Percentiles rank a stretch among this genome's conserved stretches.
phyloP scores from a whole-genome alignment of 805 yeast genomes.

The Teunomyces barrocoloradensis region DNA sequence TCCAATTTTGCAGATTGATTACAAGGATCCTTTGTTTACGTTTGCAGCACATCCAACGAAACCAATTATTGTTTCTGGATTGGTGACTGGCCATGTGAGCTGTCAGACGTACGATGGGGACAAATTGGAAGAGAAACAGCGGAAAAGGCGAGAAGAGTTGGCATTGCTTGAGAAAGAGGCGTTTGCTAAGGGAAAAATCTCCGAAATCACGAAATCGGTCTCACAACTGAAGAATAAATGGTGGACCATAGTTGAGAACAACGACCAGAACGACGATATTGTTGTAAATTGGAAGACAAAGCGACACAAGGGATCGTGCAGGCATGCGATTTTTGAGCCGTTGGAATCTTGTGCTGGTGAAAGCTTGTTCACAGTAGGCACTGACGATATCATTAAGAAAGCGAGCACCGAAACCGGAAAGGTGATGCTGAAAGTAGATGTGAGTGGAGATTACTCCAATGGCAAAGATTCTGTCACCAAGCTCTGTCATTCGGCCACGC shows the following conservation, averaged over 20 bases:
- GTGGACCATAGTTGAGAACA: conserved; percentile 43
- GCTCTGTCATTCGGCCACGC: conserved; percentile 43
- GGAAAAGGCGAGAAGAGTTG: conserved; percentile 19
- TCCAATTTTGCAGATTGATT: conserved; percentile 47
- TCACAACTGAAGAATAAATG: conserved; percentile 39
- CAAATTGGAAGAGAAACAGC: conserved; percentile 35
- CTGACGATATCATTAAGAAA: conserved; percentile 75
- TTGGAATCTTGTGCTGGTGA: conserved; percentile 45
- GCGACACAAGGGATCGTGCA: conserved; percentile 86
- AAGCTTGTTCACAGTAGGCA: conserved; percentile 66
- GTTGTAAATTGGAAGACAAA: conserved; percentile 74
- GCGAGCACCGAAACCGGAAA: conserved; percentile 72
- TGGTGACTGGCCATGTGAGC: conserved; percentile 77
- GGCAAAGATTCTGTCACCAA: conserved; percentile 39
- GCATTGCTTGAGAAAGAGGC: conserved; percentile 22
- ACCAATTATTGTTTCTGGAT: conserved; percentile 64
- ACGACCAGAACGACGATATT: conserved; percentile 22
- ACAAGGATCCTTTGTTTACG: conserved; percentile 68
- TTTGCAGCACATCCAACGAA: conserved; percentile 74
- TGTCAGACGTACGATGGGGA: conserved; percentile 58
- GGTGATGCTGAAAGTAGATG: conserved; percentile 55
- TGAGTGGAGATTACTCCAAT: conserved; percentile 18
- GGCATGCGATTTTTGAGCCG: conserved; percentile 67
- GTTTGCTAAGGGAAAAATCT: conserved; percentile 20
- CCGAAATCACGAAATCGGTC: conserved; percentile 23